These are phyloP conservation scores for Eimeria sp. DNA, from an alignment of 169 alveolate genomes.

Conservation along the genomic window DNA sequence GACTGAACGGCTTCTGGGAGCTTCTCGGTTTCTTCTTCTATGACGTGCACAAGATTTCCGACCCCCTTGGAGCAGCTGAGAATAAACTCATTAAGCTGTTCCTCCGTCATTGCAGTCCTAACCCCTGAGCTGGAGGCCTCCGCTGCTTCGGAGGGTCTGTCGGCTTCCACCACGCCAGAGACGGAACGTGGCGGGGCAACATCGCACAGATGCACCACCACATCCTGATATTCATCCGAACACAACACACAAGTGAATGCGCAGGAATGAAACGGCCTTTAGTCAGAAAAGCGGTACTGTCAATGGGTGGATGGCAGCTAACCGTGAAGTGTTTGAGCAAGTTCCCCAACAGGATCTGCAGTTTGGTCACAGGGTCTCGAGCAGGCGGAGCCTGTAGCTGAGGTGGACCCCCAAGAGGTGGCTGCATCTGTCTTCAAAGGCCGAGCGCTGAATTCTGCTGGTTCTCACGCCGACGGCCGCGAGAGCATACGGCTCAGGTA, in stretches of 20 bases:
- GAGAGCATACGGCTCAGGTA: background rate
- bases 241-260: background rate
- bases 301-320: constrained; percentile 1
- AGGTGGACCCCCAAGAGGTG: constrained; percentile 49
- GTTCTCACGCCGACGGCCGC: background rate
- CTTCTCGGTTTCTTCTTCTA: constrained; percentile 65
- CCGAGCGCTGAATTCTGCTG: background rate
- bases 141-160: background rate
- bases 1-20: constrained; percentile 60
- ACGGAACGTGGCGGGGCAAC: constrained; percentile 71
- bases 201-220: constrained; percentile 55
- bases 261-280: background rate
- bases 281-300: background rate
- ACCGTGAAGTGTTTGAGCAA: constrained; percentile 71
- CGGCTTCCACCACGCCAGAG: constrained; percentile 44
- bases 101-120: constrained; percentile 29
- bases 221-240: constrained; percentile 5
- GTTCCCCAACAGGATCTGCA: constrained; percentile 60
- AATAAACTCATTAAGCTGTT: constrained; percentile 52
- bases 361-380: constrained; percentile 65
- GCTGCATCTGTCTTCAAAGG: constrained; percentile 39
- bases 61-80: constrained; percentile 61
- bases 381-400: constrained; percentile 74
- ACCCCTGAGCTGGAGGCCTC: constrained; percentile 16
- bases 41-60: constrained; percentile 57